These are phyloP conservation scores for Gracilaria caudata DNA, from an alignment of 23 red algal species.

Conservation along the genomic window DNA sequence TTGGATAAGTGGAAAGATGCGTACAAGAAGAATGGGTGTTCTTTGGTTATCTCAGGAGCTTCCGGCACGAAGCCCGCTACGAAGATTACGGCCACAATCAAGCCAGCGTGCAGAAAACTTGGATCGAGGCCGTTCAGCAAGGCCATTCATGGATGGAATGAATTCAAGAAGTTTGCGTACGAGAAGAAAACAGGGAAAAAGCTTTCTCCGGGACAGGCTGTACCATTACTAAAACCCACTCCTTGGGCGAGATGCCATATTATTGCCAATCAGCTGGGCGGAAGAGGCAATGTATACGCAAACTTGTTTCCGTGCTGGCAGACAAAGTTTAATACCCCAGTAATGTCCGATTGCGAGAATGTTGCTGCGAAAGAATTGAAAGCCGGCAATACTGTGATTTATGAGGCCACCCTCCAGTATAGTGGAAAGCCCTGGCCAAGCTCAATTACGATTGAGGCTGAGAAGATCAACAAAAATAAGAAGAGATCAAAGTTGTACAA, in stretches of 20 bases:
- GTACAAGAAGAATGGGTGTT: background rate
- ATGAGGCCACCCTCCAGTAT: background rate
- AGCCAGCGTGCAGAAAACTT: background rate
- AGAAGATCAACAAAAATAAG: background rate
- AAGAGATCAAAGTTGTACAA: conserved; percentile 17
- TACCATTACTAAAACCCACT: background rate
- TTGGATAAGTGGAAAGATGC: background rate
- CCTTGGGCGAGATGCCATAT: conserved; percentile 27
- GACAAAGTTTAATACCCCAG: background rate
- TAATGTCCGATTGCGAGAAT: conserved; percentile 9
- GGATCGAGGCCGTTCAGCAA: background rate
- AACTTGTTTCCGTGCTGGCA: conserved; percentile 32
- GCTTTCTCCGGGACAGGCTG: background rate
- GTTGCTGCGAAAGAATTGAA: background rate
- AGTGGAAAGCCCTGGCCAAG: background rate
- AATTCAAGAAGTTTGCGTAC: background rate
- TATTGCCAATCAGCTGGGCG: conserved; percentile 11
- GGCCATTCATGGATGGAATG: conserved; percentile 10
- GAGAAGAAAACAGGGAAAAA: background rate
- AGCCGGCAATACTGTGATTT: background rate
- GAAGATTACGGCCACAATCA: background rate
- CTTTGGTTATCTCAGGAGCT: background rate
- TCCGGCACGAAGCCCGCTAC: background rate
- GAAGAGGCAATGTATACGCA: conserved; percentile 11
- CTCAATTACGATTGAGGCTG: background rate